A percentile compares a stretch with the other conserved stretches of the same genome.
phyloP scores from a whole-genome alignment of 2,329 filamentous ascomycete genomes.

The Ophiostoma pallidulum region DNA sequence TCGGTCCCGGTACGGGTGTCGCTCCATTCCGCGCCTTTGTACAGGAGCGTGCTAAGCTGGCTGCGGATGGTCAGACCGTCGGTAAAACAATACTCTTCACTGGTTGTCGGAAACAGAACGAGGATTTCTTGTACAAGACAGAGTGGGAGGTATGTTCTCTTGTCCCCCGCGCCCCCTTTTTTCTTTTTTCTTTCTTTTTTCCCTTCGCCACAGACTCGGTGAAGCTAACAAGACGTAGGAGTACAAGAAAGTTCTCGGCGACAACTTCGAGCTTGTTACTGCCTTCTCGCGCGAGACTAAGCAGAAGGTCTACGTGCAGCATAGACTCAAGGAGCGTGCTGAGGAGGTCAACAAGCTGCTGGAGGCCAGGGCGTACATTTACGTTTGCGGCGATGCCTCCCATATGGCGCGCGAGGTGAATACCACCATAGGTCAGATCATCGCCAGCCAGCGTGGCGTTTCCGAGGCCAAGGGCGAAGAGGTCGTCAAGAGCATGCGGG shows the following conservation, averaged over 20 bases:
- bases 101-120: constrained; percentile 75
- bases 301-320: constrained; percentile 95
- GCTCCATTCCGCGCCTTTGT: constrained; percentile 94
- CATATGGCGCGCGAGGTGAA: constrained; percentile 97
- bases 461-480: constrained; percentile 85
- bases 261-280: constrained; percentile 81
- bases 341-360: constrained; percentile 82
- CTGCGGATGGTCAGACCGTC: constrained; percentile 68
- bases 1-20: constrained; percentile 92
- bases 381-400: constrained; percentile 94
- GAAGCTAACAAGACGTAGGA: constrained; percentile 44
- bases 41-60: constrained; percentile 82
- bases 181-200: not conserved
- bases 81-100: constrained; percentile 90
- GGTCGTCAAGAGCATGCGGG: constrained; percentile 93
- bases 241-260: constrained; percentile 73
- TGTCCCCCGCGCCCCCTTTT: no score
- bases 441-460: constrained; percentile 73
- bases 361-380: constrained; percentile 82
- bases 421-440: constrained; percentile 73
- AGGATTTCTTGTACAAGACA: constrained; percentile 85
- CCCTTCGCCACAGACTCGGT: not conserved
- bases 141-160: constrained; percentile 75
- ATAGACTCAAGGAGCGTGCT: constrained; percentile 74
- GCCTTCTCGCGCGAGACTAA: constrained; percentile 86